Evolutionary conservation across 306 rosid species (phyloP), one percentile per base, ranked within the genome.

Genomic region (Sechiopsis laciniata): DNA sequence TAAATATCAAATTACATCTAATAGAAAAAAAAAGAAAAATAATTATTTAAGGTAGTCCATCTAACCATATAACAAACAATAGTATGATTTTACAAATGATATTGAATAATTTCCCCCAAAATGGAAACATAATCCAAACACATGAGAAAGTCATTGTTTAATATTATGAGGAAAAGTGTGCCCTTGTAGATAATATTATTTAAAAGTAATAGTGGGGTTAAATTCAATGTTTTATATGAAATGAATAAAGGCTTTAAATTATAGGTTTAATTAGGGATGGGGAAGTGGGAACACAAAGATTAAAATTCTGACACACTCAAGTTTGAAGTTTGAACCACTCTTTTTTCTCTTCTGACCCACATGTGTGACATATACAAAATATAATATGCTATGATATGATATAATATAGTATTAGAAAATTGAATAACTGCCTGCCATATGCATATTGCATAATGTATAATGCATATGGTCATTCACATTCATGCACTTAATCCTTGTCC

Each of bases 281-380:
- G 29, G 71, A 65, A 65, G 71, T 40, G 71, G 71, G 71, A 65
- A 40, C 71, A 65, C 71, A 65, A 19, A 65, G 29, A 9, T 37
- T 65, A 62, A 35, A 48, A 62, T 32, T 62, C 71, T 65, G 53
- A 65, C 71, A 40, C 68, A 26, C 46, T 16, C 9, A 13, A 65
- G 15, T 40, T 65, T 7, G 16, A 24, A 24, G 9, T 59, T 59
- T 59, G n/a, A 24, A 62, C 13, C 48, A 32, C 69, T 32, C 19
- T 32, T 16, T 16, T 32, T 29, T 58, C 54, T 21, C 6, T 61
- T 15, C 12, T 62, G 21, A 46, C 69, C 69, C 2, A 26, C 29
- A 26, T 26, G 29, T 26, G 29, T 26, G 29, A 26, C 29, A 26
- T 26, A 26, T 26, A 26, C 29, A 26, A 26, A 26, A 1, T 26